Conservation (phyloP, 2,329 filamentous ascomycete species). For the Talaromyces sp. region DNA sequence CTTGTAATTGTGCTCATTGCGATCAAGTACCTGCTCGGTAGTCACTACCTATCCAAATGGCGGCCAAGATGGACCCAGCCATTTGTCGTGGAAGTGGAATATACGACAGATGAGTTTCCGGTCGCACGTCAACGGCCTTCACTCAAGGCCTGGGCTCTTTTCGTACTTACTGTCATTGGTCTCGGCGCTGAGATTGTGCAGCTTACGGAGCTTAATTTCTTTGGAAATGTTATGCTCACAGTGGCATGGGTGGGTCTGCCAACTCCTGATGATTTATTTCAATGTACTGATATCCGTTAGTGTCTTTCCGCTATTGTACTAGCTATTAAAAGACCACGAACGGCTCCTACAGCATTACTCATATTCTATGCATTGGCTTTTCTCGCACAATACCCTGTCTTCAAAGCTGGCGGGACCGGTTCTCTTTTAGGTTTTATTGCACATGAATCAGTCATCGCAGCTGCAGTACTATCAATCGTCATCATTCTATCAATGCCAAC, state of each 20-base stretch:
- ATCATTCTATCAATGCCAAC: constrained; percentile 67
- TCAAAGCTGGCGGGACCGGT: constrained; percentile 24
- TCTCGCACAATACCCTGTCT: constrained; percentile 34
- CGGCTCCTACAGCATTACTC: constrained; percentile 40
- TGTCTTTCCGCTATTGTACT: constrained; percentile 35
- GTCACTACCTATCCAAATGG: constrained; percentile 22
- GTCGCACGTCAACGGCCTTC: constrained; percentile 29
- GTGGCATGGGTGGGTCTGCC: constrained; percentile 33
- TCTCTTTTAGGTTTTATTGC: constrained; percentile 20
- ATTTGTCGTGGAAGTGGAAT: constrained; percentile 48
- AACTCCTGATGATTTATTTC: too few species aligned
- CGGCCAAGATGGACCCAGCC: constrained; percentile 51
- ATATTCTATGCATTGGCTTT: constrained; percentile 32
- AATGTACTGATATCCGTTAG: constrained; percentile 28
- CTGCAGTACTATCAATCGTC: constrained; percentile 49
- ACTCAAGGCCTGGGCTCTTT: constrained; percentile 38
- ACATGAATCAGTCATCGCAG: constrained; percentile 32
- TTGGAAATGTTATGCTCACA: constrained; percentile 19
- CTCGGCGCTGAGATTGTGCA: constrained; percentile 32
- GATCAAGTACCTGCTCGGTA: constrained; percentile 28
- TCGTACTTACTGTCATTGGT: constrained; percentile 38
- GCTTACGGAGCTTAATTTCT: constrained; percentile 22
- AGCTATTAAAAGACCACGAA: constrained; percentile 39
- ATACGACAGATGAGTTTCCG: constrained; percentile 28
- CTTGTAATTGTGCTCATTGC: constrained; percentile 27